phyloP scores from a whole-genome alignment of 225 moss, liverwort and hornwort genomes.

The Asterella californica region DNA sequence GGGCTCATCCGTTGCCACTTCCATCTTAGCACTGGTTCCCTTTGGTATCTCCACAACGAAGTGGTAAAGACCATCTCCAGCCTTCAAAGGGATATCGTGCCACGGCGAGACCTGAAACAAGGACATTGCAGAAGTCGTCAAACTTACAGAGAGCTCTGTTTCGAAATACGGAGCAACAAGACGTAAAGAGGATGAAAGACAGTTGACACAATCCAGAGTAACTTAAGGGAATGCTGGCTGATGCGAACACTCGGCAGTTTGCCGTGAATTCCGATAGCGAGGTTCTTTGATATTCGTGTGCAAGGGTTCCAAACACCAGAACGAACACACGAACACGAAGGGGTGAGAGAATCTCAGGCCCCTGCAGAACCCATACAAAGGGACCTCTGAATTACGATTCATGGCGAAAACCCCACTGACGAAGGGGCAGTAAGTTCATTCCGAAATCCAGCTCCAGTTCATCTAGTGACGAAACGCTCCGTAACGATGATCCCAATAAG shows the following conservation, averaged over 20 bases:
- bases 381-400: background rate
- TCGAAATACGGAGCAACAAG: background rate
- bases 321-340: background rate
- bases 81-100: slow-evolving; percentile 78
- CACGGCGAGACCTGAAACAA: slow-evolving; percentile 68
- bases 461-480: background rate
- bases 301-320: no score
- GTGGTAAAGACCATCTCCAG: slow-evolving; percentile 68
- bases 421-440: no score
- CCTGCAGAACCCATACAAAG: background rate
- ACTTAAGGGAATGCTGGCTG: no score
- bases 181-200: background rate
- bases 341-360: background rate
- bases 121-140: background rate
- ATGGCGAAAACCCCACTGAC: no score
- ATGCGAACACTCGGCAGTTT: no score
- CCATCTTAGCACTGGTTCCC: slow-evolving; percentile 80
- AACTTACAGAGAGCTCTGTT: background rate
- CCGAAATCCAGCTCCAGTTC: no score
- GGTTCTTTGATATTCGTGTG: background rate
- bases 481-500: background rate
- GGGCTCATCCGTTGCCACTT: slow-evolving; percentile 73
- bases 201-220: no score
- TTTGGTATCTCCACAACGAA: slow-evolving; percentile 85
- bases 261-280: background rate